phyloP scores from a whole-genome alignment of 208 protist genomes.

The Acanthamoeba sp. region DNA sequence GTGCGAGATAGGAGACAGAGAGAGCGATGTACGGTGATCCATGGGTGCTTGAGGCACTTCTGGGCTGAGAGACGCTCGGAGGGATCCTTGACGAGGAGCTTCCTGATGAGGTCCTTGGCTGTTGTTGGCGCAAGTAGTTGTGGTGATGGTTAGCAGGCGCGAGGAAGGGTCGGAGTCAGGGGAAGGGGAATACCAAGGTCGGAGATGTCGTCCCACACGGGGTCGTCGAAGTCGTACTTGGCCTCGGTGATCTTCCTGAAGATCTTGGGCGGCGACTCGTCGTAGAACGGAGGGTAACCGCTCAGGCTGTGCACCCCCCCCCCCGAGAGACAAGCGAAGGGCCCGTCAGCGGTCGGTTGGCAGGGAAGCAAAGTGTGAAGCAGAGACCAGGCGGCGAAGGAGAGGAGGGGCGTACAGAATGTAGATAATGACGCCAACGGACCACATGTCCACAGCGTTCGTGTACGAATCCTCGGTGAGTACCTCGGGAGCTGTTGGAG shows the following conservation, averaged over 20 bases:
- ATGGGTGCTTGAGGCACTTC: constrained; percentile 85
- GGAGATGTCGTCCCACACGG: constrained; percentile 82
- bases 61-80: constrained; percentile 81
- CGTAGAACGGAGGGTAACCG: constrained; percentile 86
- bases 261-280: constrained; percentile 80
- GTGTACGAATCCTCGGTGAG: constrained; percentile 85
- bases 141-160: not conserved
- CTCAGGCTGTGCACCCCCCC: constrained; percentile 78
- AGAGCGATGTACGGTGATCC: constrained; percentile 71
- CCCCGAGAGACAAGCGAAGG: too few species aligned
- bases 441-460: constrained; percentile 89
- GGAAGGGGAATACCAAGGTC: constrained; percentile 39
- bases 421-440: constrained; percentile 87
- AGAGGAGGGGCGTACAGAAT: constrained; percentile 77
- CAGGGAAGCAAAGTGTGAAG: too few species aligned
- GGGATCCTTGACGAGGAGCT: constrained; percentile 84
- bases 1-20: not conserved
- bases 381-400: not conserved
- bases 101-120: constrained; percentile 86
- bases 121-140: not conserved
- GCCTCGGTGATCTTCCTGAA: constrained; percentile 84
- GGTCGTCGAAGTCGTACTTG: constrained; percentile 82
- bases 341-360: too few species aligned
- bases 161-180: not conserved
- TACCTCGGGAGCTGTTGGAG: constrained; percentile 83